Base-by-base conservation (phyloP, 129 eudicot species). In the Centrapalus pauciflorus region DNA sequence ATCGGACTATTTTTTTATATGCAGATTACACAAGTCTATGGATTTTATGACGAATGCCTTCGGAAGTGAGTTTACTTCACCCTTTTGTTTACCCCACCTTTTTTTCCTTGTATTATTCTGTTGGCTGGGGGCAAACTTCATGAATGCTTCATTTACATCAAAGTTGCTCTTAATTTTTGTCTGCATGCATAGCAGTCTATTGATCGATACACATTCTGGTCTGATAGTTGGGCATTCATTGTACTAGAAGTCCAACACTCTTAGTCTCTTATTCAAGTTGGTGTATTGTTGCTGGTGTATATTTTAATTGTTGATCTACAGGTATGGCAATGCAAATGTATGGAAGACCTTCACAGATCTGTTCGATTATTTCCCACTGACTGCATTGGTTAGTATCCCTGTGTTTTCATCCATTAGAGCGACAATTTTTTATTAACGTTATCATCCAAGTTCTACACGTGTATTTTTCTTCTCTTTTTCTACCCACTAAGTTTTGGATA, bases 21-120 rank as follows among this genome's bases (percentile, higher is more conserved):
- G 84, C 95, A 91, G 96, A 91, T 91, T 51, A 91, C 97, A 67
- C 97, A 91, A 77, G 97, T 91, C 33, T 91, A 91, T 81, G 97
- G 97, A 26, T 90, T 90, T 70, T 90, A 90, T 78, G 97, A 90
- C 61, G 97, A 90, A 82, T 90, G 97, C 81, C 87, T 90, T 29
- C 92, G 95, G 67, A 90, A 90, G 97, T 90, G 78, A 90, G 97
- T 83, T 50, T 61, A 24, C 41, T 59, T 7, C 48, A 69, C 13
- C 56, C 45, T 69, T 56, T 5, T 33, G 10, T 30, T 25, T 27
- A 1, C 10, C n/a, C n/a, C n/a, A 5, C 2, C 40, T 11, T 34
- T 34, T 34, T 34, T 34, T 8, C 11, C 7, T 5, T 14, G 16
- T 12, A n/a, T 5, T 45, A 45, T 45, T 45, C 17, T 45, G 52